These are phyloP conservation scores for Aspergillus steynii DNA, from an alignment of 495 filamentous ascomycete species.

Conservation along the genomic window DNA sequence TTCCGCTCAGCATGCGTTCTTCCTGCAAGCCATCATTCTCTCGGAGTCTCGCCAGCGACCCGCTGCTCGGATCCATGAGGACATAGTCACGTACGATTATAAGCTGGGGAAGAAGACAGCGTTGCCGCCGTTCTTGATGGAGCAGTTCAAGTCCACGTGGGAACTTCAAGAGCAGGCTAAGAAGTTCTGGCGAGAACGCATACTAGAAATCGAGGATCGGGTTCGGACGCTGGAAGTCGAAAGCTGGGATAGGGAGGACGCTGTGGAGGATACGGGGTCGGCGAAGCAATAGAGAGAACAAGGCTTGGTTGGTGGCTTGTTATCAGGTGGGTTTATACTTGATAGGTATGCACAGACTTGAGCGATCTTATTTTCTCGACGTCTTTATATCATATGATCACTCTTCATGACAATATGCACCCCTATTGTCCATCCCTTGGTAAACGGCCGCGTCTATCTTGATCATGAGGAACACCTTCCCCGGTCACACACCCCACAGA, in stretches of 20 bases:
- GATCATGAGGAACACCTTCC: neutral
- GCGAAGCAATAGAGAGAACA: constrained; percentile 25
- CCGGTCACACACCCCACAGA: neutral
- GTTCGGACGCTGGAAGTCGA: constrained; percentile 65
- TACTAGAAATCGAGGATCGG: constrained; percentile 53
- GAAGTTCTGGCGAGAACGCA: constrained; percentile 43
- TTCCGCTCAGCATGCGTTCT: constrained; percentile 52
- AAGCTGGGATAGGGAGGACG: constrained; percentile 73
- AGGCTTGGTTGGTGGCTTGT: neutral
- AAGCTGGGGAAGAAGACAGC: constrained; percentile 47
- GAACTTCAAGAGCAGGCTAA: constrained; percentile 64
- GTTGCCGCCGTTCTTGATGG: constrained; percentile 66
- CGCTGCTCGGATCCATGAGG: constrained; percentile 79
- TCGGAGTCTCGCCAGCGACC: constrained; percentile 77
- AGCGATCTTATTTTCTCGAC: too few relatives aligned
- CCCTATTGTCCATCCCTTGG: too few relatives aligned
- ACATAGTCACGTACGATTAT: constrained; percentile 88
- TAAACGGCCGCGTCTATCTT: too few relatives aligned
- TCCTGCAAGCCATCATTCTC: constrained; percentile 62
- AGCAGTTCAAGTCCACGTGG: constrained; percentile 65
- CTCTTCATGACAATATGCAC: too few relatives aligned
- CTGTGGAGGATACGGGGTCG: constrained; percentile 69
- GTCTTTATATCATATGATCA: too few relatives aligned
- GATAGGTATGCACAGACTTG: too few relatives aligned
- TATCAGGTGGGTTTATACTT: too few relatives aligned